A percentile compares a stretch with the other conserved stretches of the same genome.
These are phyloP conservation scores for Trametes meyenii DNA, from an alignment of 768 basidiomycete genomes.

Conservation along the genomic window DNA sequence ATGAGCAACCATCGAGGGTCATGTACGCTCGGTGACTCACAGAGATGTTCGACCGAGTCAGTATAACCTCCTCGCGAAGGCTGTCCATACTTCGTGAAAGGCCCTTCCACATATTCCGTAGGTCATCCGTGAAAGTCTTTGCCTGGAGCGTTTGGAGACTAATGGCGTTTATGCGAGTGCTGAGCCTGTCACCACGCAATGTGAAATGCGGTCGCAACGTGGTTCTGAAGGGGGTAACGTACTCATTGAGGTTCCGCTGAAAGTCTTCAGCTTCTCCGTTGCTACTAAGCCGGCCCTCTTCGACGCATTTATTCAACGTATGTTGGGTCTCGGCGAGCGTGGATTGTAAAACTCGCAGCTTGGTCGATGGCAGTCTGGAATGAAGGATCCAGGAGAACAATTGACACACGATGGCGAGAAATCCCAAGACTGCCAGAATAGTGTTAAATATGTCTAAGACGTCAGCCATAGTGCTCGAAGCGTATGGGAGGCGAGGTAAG, in stretches of 20 bases:
- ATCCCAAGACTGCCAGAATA: background rate
- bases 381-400: background rate
- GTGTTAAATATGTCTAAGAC: background rate
- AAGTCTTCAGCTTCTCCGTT: background rate
- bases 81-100: background rate
- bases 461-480: background rate
- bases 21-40: background rate
- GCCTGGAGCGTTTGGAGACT: background rate
- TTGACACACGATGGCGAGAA: slow-evolving; percentile 3
- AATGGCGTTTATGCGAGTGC: background rate
- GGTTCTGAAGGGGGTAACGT: background rate
- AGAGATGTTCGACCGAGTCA: background rate
- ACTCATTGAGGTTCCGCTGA: background rate
- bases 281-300: background rate
- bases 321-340: background rate
- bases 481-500: too few relatives aligned
- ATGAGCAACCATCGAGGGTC: background rate
- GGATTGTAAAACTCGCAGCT: background rate
- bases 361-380: background rate
- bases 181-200: background rate
- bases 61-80: background rate
- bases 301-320: background rate
- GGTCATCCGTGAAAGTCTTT: background rate
- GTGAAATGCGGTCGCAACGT: background rate
- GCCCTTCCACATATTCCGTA: background rate